Conservation (phyloP, 2,329 filamentous ascomycete genomes). For the Colletotrichum endophyticum region DNA sequence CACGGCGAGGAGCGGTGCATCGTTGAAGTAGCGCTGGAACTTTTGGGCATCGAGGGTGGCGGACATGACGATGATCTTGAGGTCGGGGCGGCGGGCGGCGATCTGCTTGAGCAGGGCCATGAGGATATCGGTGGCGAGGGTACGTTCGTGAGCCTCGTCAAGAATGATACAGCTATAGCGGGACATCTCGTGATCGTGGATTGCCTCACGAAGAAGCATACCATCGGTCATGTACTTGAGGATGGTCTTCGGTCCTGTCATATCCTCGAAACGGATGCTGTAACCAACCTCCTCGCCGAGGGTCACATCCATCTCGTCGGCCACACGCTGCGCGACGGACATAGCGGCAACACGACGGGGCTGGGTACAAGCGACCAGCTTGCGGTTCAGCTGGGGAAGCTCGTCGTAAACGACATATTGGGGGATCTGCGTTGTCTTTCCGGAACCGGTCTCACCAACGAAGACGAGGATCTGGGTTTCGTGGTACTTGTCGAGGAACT, state of each 20-base stretch:
- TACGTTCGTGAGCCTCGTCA: constrained; percentile 97
- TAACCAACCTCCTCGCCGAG: constrained; percentile 97
- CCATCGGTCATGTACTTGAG: constrained; percentile 99
- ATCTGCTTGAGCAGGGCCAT: constrained; percentile 97
- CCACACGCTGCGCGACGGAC: constrained; percentile 98
- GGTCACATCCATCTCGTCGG: constrained; percentile 92
- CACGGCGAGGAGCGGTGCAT: constrained; percentile 90
- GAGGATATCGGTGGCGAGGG: constrained; percentile 93
- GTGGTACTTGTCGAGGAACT: constrained; percentile 94
- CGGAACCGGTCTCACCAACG: constrained; percentile 98
- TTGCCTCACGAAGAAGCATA: constrained; percentile 95
- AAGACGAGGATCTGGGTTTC: constrained; percentile 96
- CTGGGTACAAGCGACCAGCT: constrained; percentile 96
- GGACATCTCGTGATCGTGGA: constrained; percentile 90
- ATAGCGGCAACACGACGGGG: constrained; percentile 97
- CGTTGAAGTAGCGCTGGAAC: constrained; percentile 96
- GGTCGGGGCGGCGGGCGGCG: constrained; percentile 77
- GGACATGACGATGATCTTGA: constrained; percentile 99
- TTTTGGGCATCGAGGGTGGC: constrained; percentile 97
- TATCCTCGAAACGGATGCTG: constrained; percentile 98
- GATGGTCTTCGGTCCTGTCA: constrained; percentile 84
- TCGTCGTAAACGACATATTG: constrained; percentile 99
- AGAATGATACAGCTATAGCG: constrained; percentile 98
- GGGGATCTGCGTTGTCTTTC: constrained; percentile 98
- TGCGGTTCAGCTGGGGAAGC: constrained; percentile 81